These are phyloP conservation scores for Curvularia sp. DNA, from an alignment of 2,329 filamentous ascomycete species.

Conservation along the genomic window DNA sequence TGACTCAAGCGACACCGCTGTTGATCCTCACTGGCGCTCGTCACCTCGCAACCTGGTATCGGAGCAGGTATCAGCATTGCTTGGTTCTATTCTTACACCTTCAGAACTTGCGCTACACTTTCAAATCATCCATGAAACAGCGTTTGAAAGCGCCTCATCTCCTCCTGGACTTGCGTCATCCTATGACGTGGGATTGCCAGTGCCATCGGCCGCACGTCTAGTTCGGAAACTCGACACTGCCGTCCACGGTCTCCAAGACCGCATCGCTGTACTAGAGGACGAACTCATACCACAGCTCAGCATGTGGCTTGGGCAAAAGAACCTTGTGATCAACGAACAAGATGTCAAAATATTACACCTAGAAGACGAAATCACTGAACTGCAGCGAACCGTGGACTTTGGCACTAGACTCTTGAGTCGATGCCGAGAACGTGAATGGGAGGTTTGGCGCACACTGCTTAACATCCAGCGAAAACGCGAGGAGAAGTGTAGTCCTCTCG, in stretches of 20 bases:
- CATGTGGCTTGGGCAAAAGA: slow-evolving; percentile 16
- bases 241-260: slow-evolving; percentile 20
- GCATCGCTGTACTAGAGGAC: slow-evolving; percentile 23
- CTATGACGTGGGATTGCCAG: slow-evolving; percentile 3
- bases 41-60: slow-evolving; percentile 4
- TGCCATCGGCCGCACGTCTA: slow-evolving; percentile 17
- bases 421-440: slow-evolving; percentile 30
- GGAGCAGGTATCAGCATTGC: slow-evolving; percentile 11
- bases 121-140: slow-evolving; percentile 3
- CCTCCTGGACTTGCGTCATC: neutral
- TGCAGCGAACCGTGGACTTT: slow-evolving; percentile 19
- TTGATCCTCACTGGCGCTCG: neutral
- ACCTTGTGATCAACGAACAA: slow-evolving; percentile 3
- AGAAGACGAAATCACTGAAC: slow-evolving; percentile 7
- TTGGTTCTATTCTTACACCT: slow-evolving; percentile 20
- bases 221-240: slow-evolving; percentile 22
- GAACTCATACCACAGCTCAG: slow-evolving; percentile 22
- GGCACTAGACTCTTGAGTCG: slow-evolving; percentile 13
- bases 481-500: neutral
- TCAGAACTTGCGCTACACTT: slow-evolving; percentile 23
- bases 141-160: neutral
- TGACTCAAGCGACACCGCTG: neutral
- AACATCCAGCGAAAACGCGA: slow-evolving; percentile 12
- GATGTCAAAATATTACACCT: neutral
- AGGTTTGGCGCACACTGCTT: slow-evolving; percentile 19